Evolutionary conservation across 768 basidiomycete species (phyloP), one percentile per base, ranked within the genome.

Genomic region (Lentinula edodes): DNA sequence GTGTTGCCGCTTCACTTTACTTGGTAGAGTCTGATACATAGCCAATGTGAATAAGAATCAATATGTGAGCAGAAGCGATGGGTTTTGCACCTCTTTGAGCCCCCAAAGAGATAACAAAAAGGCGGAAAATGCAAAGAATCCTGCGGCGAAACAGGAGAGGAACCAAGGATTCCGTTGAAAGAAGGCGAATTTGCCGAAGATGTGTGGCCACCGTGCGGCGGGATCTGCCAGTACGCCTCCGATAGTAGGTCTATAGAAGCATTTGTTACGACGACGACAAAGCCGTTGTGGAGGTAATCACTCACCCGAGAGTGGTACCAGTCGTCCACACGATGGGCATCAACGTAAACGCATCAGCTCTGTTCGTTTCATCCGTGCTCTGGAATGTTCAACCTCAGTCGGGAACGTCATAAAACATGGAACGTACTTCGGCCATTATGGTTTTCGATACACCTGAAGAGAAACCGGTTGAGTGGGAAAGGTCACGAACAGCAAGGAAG

Each of bases 141-240:
- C 72, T 2, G 74, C 67, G 5, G 69, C 66, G 9, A 66, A 56
- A 65, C 76, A 77, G 34, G 75, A 73, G 35, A 76, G 68, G 42
- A 77, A 72, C 62, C 75, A 78, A 3, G 76, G 74, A 65, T 76
- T 66, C 1, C 66, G 56, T 10, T 58, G 51, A 39, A 73, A 69
- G 54, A 75, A 68, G 7, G 52, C 12, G 15, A 69, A 55, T 13
- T 52, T 55, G 10, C 69, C 70, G 51, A 74, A 72, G 9, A 64
- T 61, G 7, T 57, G 43, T 1, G 74, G 73, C 66, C 68, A 75
- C 45, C 64, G 59, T 32, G 64, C 61, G 8, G 70, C 63, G 2
- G 75, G 73, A 23, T 69, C 64, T 32, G 74, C 63, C 20, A 77
- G 65, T 5, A 70, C n/a, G 3, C 75, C 75, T 28, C 75, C 75